phyloP scores from a whole-genome alignment of 176 grass and related monocot species.

The Musa troglodytarum region DNA sequence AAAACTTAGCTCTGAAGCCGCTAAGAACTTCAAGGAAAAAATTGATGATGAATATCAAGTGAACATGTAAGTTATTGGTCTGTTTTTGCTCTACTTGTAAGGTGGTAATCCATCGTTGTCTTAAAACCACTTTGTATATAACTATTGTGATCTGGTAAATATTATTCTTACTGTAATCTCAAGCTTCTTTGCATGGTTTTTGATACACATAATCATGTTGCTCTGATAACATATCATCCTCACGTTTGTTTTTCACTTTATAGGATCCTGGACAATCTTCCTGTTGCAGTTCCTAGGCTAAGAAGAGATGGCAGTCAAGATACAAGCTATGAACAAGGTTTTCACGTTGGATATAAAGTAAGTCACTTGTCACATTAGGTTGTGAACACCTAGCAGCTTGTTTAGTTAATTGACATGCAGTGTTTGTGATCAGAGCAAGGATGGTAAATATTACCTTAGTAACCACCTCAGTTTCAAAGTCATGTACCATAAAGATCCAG shows the following conservation, averaged over 20 bases:
- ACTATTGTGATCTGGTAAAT: not conserved
- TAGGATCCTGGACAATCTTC: constrained; percentile 85
- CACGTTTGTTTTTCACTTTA: not conserved
- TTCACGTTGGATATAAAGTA: constrained; percentile 75
- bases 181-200: not conserved
- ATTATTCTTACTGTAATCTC: not conserved
- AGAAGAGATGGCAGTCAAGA: constrained; percentile 53
- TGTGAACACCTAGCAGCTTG: not conserved
- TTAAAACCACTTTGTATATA: not conserved
- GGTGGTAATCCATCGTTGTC: not conserved
- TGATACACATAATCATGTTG: not conserved
- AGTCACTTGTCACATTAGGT: not conserved
- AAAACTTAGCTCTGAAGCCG: constrained; percentile 49
- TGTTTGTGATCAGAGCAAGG: constrained; percentile 44
- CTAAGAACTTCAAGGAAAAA: constrained; percentile 80
- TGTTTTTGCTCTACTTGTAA: not conserved
- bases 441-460: constrained; percentile 74
- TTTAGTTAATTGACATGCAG: constrained; percentile 21
- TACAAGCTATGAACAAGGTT: constrained; percentile 63
- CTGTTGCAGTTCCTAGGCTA: constrained; percentile 64
- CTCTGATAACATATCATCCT: not conserved
- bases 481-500: constrained; percentile 55
- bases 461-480: constrained; percentile 82
- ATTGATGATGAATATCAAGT: constrained; percentile 83
- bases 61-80: constrained; percentile 50